Evolutionary conservation across 2,329 filamentous ascomycete species (phyloP).

Genomic region (Calonectria pauciramosa): DNA sequence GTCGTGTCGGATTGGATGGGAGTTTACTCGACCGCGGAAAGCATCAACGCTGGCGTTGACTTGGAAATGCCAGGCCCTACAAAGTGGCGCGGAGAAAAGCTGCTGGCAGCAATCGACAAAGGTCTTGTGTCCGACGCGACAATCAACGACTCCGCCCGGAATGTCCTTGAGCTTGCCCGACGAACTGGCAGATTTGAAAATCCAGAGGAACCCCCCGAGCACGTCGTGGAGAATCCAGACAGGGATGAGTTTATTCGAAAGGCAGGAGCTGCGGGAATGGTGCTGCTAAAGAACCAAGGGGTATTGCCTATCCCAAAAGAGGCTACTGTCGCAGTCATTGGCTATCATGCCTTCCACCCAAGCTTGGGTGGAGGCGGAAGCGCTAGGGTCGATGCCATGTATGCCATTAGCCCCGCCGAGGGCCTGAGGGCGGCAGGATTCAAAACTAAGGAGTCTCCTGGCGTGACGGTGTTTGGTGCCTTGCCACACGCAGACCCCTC

Average conservation of each 20-base stretch:
- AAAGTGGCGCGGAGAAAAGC: not conserved
- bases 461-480: slow-evolving; percentile 22
- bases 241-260: slow-evolving; percentile 17
- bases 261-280: slow-evolving; percentile 49
- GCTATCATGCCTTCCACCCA: slow-evolving; percentile 43
- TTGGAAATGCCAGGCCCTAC: slow-evolving; percentile 27
- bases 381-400: slow-evolving; percentile 12
- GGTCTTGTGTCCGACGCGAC: not conserved
- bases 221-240: slow-evolving; percentile 39
- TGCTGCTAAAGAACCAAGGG: slow-evolving; percentile 73
- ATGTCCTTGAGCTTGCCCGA: slow-evolving; percentile 7
- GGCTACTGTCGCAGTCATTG: slow-evolving; percentile 38
- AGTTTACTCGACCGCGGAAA: slow-evolving; percentile 44
- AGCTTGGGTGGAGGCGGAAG: slow-evolving; percentile 42
- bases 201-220: slow-evolving; percentile 18
- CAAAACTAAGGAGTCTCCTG: not conserved
- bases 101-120: not conserved
- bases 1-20: slow-evolving; percentile 52
- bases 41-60: slow-evolving; percentile 43
- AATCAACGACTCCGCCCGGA: slow-evolving; percentile 6
- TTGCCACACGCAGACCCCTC: slow-evolving; percentile 14
- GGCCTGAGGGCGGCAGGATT: slow-evolving; percentile 10
- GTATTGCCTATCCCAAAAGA: slow-evolving; percentile 62
- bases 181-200: slow-evolving; percentile 21
- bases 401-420: slow-evolving; percentile 2